These are phyloP conservation scores for Epichloe scottii DNA, from an alignment of 2,329 filamentous ascomycete species.

Conservation along the genomic window DNA sequence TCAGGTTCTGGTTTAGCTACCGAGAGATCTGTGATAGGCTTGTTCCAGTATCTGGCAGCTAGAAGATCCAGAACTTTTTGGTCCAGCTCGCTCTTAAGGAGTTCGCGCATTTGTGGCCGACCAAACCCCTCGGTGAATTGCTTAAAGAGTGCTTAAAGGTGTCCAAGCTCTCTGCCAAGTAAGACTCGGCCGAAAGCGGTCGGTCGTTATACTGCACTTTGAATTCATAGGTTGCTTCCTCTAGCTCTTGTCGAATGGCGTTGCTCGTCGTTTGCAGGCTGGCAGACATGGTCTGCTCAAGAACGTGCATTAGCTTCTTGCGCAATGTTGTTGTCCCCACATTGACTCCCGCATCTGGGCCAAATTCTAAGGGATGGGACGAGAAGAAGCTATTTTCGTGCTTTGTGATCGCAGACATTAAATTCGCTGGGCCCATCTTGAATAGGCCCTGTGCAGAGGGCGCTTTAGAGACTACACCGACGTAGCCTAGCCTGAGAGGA, in stretches of 20 bases:
- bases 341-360: constrained; percentile 55
- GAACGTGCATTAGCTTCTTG: constrained; percentile 92
- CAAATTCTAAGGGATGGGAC: constrained; percentile 69
- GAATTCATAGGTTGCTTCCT: constrained; percentile 96
- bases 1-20: constrained; percentile 55
- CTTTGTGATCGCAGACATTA: constrained; percentile 68
- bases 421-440: constrained; percentile 67
- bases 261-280: constrained; percentile 83
- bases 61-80: constrained; percentile 89
- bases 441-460: constrained; percentile 64
- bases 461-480: constrained; percentile 82
- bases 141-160: constrained; percentile 95
- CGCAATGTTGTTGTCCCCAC: constrained; percentile 79
- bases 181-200: constrained; percentile 87
- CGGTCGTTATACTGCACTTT: constrained; percentile 99
- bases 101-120: constrained; percentile 72
- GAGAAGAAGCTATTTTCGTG: constrained; percentile 85
- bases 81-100: constrained; percentile 85
- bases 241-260: constrained; percentile 85
- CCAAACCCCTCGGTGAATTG: constrained; percentile 85
- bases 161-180: constrained; percentile 88
- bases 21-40: constrained; percentile 75
- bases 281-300: constrained; percentile 94
- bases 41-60: constrained; percentile 94
- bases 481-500: constrained; percentile 86